phyloP scores from a whole-genome alignment of 2,329 filamentous ascomycete species.

The Pseudogymnoascus sp. region DNA sequence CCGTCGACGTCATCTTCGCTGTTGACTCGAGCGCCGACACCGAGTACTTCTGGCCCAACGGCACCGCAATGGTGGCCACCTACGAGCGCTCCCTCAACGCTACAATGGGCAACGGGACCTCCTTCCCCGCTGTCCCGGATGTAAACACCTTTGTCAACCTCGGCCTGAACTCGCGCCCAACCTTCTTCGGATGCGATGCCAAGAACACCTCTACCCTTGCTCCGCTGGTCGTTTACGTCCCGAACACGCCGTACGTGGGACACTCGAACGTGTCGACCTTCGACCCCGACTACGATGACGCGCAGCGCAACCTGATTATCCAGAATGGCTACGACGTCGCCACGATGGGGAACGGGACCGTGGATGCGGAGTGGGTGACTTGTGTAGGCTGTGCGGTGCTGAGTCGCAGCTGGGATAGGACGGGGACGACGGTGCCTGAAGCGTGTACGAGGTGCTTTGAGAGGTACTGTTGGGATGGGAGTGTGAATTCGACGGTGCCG shows the following conservation, averaged over 20 bases:
- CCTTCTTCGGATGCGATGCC: conserved; percentile 71
- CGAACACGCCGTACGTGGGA: conserved; percentile 72
- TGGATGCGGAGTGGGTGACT: conserved; percentile 64
- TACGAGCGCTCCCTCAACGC: conserved; percentile 55
- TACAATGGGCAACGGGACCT: conserved; percentile 55
- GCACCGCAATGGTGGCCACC: conserved; percentile 63
- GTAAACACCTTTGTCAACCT: conserved; percentile 71
- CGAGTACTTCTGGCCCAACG: conserved; percentile 62
- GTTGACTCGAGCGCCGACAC: conserved; percentile 72
- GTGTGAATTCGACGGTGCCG: conserved; percentile 18
- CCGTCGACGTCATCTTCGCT: conserved; percentile 73
- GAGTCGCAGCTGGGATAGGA: conserved; percentile 63
- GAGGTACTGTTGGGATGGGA: conserved; percentile 86
- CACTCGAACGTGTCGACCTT: conserved; percentile 75
- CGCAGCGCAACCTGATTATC: conserved; percentile 69
- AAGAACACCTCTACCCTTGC: conserved; percentile 48
- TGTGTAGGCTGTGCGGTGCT: conserved; percentile 88
- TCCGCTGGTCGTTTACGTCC: conserved; percentile 78
- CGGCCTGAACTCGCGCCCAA: conserved; percentile 62
- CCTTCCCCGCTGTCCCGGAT: conserved; percentile 65
- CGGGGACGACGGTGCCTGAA: conserved; percentile 56
- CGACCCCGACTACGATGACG: conserved; percentile 51
- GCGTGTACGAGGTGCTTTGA: conserved; percentile 70
- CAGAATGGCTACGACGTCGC: conserved; percentile 76
- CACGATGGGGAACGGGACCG: conserved; percentile 72